Conservation (phyloP, 2,329 filamentous ascomycete genomes). For the Sclerotiophoma versabilis region DNA sequence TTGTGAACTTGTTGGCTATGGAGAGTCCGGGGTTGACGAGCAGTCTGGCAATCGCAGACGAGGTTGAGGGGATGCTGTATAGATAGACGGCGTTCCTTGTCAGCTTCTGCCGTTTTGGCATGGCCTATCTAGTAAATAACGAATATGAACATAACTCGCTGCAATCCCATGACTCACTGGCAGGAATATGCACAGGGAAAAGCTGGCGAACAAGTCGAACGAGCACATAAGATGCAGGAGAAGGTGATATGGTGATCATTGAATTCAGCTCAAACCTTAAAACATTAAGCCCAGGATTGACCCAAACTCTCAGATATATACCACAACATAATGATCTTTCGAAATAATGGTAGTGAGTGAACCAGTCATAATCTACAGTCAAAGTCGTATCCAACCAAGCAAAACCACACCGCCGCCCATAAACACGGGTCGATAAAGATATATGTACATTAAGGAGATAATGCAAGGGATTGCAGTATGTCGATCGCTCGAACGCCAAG, state of each 20-base stretch:
- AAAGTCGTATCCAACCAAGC: conserved; percentile 15
- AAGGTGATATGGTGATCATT: too few species aligned
- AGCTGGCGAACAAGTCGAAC: too few species aligned
- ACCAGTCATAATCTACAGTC: conserved; percentile 26
- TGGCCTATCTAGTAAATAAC: too few species aligned
- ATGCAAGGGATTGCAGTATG: conserved; percentile 17
- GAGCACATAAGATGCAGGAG: too few species aligned
- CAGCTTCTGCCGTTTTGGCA: too few species aligned
- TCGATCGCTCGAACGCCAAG: conserved; percentile 19
- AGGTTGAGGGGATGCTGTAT: conserved; percentile 68
- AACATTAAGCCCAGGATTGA: conserved; percentile 20
- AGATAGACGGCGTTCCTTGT: too few species aligned
- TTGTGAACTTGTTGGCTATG: conserved; percentile 89
- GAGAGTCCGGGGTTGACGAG: conserved; percentile 93
- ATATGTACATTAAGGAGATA: conserved; percentile 25
- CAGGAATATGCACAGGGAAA: too few species aligned
- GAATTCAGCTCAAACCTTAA: conserved; percentile 11
- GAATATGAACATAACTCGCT: too few species aligned
- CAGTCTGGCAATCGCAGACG: conserved; percentile 82
- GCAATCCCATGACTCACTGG: neutral
- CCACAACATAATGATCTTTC: conserved; percentile 3
- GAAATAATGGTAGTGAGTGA: conserved; percentile 18
- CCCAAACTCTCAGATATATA: conserved; percentile 13
- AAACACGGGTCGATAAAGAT: conserved; percentile 2
- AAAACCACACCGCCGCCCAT: conserved; percentile 1